Conservation (phyloP, 148 eudicot genomes). For the Chenopodium berlandieri region DNA sequence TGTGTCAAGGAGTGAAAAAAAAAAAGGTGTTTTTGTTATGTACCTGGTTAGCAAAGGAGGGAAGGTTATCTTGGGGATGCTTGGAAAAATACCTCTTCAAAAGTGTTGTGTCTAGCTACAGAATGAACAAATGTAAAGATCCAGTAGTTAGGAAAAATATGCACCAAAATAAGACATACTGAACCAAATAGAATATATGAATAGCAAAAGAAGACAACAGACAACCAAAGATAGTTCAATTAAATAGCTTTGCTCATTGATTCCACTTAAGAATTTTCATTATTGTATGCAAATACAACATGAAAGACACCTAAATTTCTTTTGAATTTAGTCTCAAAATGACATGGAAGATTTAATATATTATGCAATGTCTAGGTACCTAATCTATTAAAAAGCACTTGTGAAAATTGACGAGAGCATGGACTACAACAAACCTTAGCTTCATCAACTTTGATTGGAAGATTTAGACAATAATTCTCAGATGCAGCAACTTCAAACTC, state of each 20-base stretch:
- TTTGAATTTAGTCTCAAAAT: no score
- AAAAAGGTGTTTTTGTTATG: not conserved
- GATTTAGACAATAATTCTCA: conserved; percentile 77
- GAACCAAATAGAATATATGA: not conserved
- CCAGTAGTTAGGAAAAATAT: not conserved
- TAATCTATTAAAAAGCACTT: not conserved
- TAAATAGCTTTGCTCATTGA: not conserved
- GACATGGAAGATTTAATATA: not conserved
- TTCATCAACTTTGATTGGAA: conserved; percentile 88
- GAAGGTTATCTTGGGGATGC: conserved; percentile 67
- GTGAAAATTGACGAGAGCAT: not conserved
- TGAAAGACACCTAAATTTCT: no score
- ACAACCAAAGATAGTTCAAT: not conserved
- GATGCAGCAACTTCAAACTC: conserved; percentile 82
- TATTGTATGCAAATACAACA: no score
- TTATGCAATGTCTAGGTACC: not conserved
- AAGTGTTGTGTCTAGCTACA: conserved; percentile 69
- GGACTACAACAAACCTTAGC: conserved; percentile 46
- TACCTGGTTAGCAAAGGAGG: conserved; percentile 79
- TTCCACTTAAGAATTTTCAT: no score
- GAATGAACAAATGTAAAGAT: not conserved
- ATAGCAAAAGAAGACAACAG: not conserved
- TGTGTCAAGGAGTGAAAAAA: not conserved
- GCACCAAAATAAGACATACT: not conserved
- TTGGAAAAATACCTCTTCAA: conserved; percentile 56